A percentile compares a stretch with the other conserved stretches of the same genome.
Conservation (phyloP, 2,329 filamentous ascomycete species). For the Helotiales sp. region DNA sequence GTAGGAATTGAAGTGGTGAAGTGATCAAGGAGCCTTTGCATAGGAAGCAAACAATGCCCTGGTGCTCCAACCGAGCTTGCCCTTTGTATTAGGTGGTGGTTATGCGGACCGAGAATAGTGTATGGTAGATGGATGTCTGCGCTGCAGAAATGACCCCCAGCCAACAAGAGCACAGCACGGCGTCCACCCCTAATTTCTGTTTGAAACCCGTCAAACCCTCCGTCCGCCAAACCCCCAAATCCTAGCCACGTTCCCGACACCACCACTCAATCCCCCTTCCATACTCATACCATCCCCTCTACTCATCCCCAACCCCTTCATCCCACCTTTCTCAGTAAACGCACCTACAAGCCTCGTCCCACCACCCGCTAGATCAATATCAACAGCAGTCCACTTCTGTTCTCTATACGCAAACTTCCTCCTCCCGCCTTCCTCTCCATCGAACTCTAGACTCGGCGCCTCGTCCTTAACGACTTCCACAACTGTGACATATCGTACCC, state of each 20-base stretch:
- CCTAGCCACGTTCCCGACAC: constrained; percentile 30
- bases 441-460: constrained; percentile 20
- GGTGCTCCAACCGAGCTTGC: no score
- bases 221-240: constrained; percentile 44
- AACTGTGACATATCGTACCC: constrained; percentile 29
- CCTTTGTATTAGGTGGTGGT: no score
- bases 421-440: constrained; percentile 23
- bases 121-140: no score
- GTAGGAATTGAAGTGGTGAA: no score
- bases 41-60: no score
- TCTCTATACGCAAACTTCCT: constrained; percentile 49
- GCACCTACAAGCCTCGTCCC: constrained; percentile 48
- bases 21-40: no score
- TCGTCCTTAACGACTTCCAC: constrained; percentile 43
- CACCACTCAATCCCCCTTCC: constrained; percentile 18
- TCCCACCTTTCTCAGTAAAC: constrained; percentile 38
- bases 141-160: no score
- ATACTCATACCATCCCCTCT: constrained; percentile 3
- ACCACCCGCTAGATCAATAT: constrained; percentile 47
- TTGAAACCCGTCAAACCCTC: constrained; percentile 34
- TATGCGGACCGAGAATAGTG: no score
- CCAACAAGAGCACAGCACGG: no score
- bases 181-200: neutral
- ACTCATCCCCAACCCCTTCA: constrained; percentile 18
- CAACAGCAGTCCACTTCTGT: constrained; percentile 59